phyloP scores from a whole-genome alignment of 495 filamentous ascomycete species.

The Neurospora sp. region DNA sequence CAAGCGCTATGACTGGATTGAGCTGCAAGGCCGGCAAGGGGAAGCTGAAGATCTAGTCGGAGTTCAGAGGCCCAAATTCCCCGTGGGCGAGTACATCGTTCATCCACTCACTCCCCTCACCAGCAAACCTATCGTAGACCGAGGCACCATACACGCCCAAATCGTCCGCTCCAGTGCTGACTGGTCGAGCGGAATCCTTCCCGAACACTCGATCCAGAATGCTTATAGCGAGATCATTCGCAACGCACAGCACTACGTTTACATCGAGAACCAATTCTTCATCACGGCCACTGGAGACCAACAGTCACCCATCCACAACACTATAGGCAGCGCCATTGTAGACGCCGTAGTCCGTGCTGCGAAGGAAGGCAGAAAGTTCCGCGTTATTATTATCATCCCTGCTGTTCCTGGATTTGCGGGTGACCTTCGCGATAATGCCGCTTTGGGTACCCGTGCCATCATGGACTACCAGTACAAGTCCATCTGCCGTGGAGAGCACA shows the following conservation, averaged over 20 bases:
- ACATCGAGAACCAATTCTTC: conserved; percentile 98
- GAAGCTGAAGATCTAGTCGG: conserved; percentile 74
- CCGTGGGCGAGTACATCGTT: conserved; percentile 74
- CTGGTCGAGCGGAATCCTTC: conserved; percentile 90
- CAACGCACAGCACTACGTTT: conserved; percentile 81
- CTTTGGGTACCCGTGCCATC: conserved; percentile 79
- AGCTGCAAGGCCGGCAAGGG: conserved; percentile 67
- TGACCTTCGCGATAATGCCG: conserved; percentile 71
- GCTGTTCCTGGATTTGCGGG: conserved; percentile 91
- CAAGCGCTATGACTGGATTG: conserved; percentile 68
- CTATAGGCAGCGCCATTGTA: conserved; percentile 77
- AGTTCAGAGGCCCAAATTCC: conserved; percentile 76
- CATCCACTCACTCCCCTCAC: conserved; percentile 65
- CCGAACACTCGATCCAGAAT: conserved; percentile 85
- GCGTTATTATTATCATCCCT: conserved; percentile 81
- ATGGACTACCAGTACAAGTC: conserved; percentile 99
- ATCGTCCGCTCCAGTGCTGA: conserved; percentile 78
- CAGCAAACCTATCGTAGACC: conserved; percentile 31
- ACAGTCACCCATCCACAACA: conserved; percentile 78
- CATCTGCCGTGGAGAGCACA: conserved; percentile 81
- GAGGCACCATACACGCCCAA: conserved; percentile 71
- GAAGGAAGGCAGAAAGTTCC: conserved; percentile 81
- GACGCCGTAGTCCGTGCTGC: conserved; percentile 75
- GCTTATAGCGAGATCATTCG: conserved; percentile 80
- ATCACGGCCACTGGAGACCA: conserved; percentile 88